phyloP scores from a whole-genome alignment of 2,329 filamentous ascomycete genomes.

The Xylogone sp. region DNA sequence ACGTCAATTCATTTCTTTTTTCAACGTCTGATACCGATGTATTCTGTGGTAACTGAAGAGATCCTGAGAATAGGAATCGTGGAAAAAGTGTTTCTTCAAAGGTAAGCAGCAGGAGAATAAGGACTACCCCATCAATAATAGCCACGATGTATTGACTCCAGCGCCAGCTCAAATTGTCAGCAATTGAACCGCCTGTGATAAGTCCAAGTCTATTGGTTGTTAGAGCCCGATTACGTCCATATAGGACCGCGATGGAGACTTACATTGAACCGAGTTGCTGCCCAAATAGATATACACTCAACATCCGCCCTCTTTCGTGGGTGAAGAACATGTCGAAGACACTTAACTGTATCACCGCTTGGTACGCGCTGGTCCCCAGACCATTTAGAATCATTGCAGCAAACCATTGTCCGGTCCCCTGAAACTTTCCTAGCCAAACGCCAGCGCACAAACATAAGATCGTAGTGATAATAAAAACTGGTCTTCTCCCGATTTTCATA shows the following conservation, averaged over 20 bases:
- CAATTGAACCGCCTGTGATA: slow-evolving; percentile 33
- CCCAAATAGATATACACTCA: slow-evolving; percentile 35
- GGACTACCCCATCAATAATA: slow-evolving; percentile 15
- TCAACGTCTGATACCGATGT: background rate
- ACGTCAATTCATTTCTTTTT: background rate
- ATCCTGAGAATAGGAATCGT: slow-evolving; percentile 7
- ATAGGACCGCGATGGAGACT: background rate
- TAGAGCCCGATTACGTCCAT: background rate
- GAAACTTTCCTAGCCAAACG: slow-evolving; percentile 28
- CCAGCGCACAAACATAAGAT: slow-evolving; percentile 26
- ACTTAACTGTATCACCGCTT: slow-evolving; percentile 26
- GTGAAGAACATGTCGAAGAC: slow-evolving; percentile 37
- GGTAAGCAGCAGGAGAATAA: slow-evolving; percentile 18
- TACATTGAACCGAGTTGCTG: slow-evolving; percentile 34
- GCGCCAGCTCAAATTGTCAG: slow-evolving; percentile 31
- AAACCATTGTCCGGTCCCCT: slow-evolving; percentile 28
- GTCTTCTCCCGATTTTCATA: slow-evolving; percentile 29
- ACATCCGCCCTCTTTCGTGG: slow-evolving; percentile 32
- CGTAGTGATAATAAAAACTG: slow-evolving; percentile 32
- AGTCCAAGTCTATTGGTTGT: slow-evolving; percentile 21
- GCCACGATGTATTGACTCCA: slow-evolving; percentile 29
- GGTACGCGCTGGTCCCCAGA: slow-evolving; percentile 32
- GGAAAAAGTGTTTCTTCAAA: slow-evolving; percentile 23
- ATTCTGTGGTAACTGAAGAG: background rate
- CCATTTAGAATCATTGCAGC: slow-evolving; percentile 27